A percentile compares a stretch with the other conserved stretches of the same genome.
Conservation (phyloP, 2,329 filamentous ascomycete genomes). For the Orbilia oligospora region DNA sequence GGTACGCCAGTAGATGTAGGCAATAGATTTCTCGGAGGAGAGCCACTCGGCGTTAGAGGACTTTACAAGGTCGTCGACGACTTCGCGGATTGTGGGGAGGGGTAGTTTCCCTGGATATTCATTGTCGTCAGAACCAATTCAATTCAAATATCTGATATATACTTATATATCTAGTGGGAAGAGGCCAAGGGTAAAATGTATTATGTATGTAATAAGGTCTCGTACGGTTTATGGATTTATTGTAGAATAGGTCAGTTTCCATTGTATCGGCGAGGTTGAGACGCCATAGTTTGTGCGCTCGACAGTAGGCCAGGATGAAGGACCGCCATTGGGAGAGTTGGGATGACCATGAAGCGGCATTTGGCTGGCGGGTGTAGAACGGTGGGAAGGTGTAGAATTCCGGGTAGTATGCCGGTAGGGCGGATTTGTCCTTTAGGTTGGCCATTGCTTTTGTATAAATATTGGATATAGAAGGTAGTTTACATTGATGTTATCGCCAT, state of each 20-base stretch:
- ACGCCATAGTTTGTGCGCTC: conserved; percentile 81
- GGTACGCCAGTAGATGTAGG: conserved; percentile 81
- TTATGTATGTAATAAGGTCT: no score
- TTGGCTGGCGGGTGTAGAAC: conserved; percentile 87
- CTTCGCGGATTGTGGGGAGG: conserved; percentile 71
- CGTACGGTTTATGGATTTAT: conserved; percentile 71
- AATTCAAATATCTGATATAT: no score
- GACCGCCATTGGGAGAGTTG: conserved; percentile 89
- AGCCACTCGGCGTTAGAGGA: conserved; percentile 69
- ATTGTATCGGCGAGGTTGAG: conserved; percentile 77
- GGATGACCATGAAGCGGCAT: conserved; percentile 79
- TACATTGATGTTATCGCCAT: no score
- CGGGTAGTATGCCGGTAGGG: conserved; percentile 60
- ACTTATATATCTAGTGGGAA: background rate
- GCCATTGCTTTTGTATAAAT: conserved; percentile 14
- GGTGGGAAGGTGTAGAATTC: conserved; percentile 80
- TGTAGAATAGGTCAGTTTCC: conserved; percentile 74
- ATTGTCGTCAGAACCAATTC: background rate
- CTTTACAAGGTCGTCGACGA: conserved; percentile 73
- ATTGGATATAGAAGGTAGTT: no score
- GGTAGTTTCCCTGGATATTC: conserved; percentile 40
- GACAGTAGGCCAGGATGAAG: conserved; percentile 86
- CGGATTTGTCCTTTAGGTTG: conserved; percentile 33
- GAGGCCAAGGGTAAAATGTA: background rate
- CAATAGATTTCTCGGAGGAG: conserved; percentile 72